These are phyloP conservation scores for Pythium apleroticum DNA, from an alignment of 352 stramenopile genomes.

Conservation along the genomic window DNA sequence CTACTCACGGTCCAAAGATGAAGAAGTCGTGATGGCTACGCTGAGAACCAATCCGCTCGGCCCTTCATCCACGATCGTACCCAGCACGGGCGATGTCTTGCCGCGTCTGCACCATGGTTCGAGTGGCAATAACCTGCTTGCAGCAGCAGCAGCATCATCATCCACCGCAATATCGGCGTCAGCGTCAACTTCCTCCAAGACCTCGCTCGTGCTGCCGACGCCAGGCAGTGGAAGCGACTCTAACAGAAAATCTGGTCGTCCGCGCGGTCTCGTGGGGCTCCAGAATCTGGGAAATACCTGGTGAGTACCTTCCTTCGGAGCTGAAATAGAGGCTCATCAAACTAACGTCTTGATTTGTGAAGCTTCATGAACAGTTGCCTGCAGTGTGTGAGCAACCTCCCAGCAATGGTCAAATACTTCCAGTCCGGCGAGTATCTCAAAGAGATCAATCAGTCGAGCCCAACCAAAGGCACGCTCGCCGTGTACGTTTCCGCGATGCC, in stretches of 20 bases:
- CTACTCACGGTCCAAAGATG: slow-evolving; percentile 21
- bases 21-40: slow-evolving; percentile 9
- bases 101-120: slow-evolving; percentile 9
- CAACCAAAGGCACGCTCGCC: slow-evolving; percentile 58
- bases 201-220: slow-evolving; percentile 5
- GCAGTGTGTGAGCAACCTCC: slow-evolving; percentile 79
- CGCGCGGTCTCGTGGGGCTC: slow-evolving; percentile 20
- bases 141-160: not conserved
- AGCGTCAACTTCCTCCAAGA: slow-evolving; percentile 11
- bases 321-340: too few species aligned
- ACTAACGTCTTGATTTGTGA: not conserved
- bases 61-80: not conserved
- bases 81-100: slow-evolving; percentile 8
- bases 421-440: slow-evolving; percentile 38
- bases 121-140: slow-evolving; percentile 23
- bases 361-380: slow-evolving; percentile 90
- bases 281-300: slow-evolving; percentile 85
- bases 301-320: slow-evolving; percentile 17
- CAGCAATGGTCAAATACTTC: slow-evolving; percentile 56
- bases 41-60: not conserved
- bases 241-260: not conserved
- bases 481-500: too few species aligned
- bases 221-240: not conserved
- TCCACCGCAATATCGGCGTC: not conserved
- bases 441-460: slow-evolving; percentile 59